Evolutionary conservation across 1,284 basidiomycete species (phyloP).

Genomic region (Fomitopsis palustris): DNA sequence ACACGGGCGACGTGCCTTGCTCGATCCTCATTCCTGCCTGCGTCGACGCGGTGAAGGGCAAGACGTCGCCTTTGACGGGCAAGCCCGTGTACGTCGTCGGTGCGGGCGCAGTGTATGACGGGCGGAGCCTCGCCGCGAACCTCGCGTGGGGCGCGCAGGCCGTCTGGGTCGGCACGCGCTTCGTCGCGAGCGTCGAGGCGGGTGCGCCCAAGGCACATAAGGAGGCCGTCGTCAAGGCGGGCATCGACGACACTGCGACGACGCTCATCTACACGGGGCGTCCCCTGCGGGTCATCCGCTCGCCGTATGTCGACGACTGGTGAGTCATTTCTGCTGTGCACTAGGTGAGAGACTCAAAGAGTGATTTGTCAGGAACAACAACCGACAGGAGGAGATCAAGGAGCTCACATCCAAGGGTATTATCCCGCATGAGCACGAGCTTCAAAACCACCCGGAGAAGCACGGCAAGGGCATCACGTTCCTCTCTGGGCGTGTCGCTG

Average conservation of each 20-base stretch:
- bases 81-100: conserved; percentile 80
- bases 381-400: conserved; percentile 72
- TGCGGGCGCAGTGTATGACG: conserved; percentile 85
- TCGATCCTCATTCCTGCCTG: conserved; percentile 82
- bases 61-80: conserved; percentile 74
- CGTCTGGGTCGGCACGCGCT: conserved; percentile 72
- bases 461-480: conserved; percentile 54
- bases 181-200: conserved; percentile 82
- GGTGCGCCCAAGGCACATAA: conserved; percentile 83
- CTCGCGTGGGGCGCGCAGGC: conserved; percentile 82
- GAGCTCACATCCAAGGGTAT: conserved; percentile 75
- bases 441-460: conserved; percentile 76
- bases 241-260: conserved; percentile 69
- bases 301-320: conserved; percentile 66
- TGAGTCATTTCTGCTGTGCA: conserved; percentile 10
- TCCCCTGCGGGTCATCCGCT: conserved; percentile 79
- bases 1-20: conserved; percentile 73
- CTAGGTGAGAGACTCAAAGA: not conserved
- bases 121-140: conserved; percentile 82
- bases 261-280: conserved; percentile 88
- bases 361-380: conserved; percentile 45
- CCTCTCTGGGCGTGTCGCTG: conserved; percentile 80
- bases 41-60: conserved; percentile 76
- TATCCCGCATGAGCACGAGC: conserved; percentile 67
- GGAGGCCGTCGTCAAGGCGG: conserved; percentile 61